Conservation (phyloP, 169 alveolate species). For the Perkinsus marinus region DNA sequence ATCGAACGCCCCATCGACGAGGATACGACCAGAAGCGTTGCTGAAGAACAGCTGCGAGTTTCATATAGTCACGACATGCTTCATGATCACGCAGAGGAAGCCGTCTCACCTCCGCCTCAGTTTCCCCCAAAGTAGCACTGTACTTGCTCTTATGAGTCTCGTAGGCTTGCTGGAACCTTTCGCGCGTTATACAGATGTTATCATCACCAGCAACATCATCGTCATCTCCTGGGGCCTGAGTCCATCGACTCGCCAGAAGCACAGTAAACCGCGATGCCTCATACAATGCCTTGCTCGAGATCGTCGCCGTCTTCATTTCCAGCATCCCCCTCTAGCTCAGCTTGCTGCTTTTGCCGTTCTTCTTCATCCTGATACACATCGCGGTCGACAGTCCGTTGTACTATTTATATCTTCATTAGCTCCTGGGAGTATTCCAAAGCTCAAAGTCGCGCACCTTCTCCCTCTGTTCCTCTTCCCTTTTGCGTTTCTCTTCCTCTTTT, state of each 20-base stretch:
- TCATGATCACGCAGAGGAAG: too few relatives aligned
- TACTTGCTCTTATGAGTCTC: not conserved
- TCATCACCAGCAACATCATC: not conserved
- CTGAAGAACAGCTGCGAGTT: not conserved
- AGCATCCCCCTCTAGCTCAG: not conserved
- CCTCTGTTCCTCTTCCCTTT: not conserved
- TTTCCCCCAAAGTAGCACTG: not conserved
- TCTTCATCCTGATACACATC: not conserved
- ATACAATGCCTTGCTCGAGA: not conserved
- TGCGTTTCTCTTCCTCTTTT: not conserved
- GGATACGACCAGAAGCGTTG: not conserved
- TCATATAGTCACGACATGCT: too few relatives aligned
- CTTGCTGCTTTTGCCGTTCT: not conserved
- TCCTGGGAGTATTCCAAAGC: too few relatives aligned
- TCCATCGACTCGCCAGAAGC: too few relatives aligned
- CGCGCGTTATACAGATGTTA: not conserved
- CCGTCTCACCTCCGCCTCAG: not conserved
- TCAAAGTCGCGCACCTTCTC: not conserved
- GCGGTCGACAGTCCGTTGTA: not conserved
- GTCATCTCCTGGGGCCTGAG: not conserved
- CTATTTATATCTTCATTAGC: not conserved
- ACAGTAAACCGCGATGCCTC: not conserved
- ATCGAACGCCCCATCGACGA: not conserved
- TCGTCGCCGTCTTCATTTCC: not conserved
- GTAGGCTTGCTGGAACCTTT: not conserved